These are phyloP conservation scores for Luffa acutangula DNA, from an alignment of 306 rosid species.

Conservation along the genomic window DNA sequence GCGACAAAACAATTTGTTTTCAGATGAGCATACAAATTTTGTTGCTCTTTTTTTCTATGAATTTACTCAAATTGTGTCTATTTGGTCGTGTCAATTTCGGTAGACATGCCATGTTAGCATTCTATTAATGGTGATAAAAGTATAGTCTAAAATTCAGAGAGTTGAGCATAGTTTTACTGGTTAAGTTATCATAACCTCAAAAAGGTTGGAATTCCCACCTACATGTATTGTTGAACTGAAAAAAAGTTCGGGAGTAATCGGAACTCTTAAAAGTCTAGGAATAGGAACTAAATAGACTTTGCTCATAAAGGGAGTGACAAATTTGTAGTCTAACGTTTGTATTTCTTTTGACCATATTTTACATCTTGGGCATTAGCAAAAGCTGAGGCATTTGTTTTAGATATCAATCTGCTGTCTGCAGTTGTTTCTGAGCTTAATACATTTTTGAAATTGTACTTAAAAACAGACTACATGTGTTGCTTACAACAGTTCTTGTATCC, in stretches of 20 bases:
- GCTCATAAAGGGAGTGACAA: background rate
- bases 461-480: conserved; percentile 42
- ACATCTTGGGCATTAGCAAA: background rate
- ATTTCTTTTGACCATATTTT: background rate
- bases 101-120: background rate
- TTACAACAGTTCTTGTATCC: conserved; percentile 65
- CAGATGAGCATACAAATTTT: background rate
- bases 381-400: background rate
- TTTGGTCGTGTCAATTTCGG: background rate
- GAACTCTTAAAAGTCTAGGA: background rate
- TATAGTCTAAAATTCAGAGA: no score
- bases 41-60: background rate
- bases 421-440: conserved; percentile 17
- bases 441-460: conserved; percentile 32
- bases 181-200: background rate
- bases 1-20: background rate
- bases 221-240: background rate
- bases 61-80: background rate
- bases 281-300: background rate
- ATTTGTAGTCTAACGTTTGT: background rate
- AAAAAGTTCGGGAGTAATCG: background rate
- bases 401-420: background rate
- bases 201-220: background rate
- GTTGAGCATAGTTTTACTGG: background rate
- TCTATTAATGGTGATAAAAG: background rate